Conservation (phyloP, 257 asterid species). For the Rhazya stricta region DNA sequence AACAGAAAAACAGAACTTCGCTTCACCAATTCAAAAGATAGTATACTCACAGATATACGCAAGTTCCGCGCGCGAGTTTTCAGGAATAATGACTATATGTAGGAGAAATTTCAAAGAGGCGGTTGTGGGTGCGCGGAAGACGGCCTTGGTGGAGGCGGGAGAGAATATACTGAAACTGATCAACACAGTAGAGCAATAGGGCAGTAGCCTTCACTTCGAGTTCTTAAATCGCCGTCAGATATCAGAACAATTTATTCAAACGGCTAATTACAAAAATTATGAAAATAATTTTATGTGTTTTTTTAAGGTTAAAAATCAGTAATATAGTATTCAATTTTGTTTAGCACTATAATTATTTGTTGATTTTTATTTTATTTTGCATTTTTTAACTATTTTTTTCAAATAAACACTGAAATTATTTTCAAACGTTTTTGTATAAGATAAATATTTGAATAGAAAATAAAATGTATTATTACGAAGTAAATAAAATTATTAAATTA, state of each 20-base stretch:
- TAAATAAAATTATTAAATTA: too few species aligned
- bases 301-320: too few species aligned
- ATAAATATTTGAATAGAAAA: too few species aligned
- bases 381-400: too few species aligned
- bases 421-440: too few species aligned
- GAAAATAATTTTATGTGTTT: too few species aligned
- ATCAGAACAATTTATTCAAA: too few species aligned
- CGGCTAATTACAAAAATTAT: background rate
- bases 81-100: background rate
- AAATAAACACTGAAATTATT: too few species aligned
- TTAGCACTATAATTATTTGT: too few species aligned
- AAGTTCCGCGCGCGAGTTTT: background rate
- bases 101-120: background rate
- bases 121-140: background rate
- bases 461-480: too few species aligned
- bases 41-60: background rate
- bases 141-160: background rate
- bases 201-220: background rate
- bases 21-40: background rate
- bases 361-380: too few species aligned
- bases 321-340: too few species aligned
- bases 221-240: background rate
- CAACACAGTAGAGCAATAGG: background rate
- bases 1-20: background rate
- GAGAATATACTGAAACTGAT: background rate